Base-by-base conservation (phyloP, 768 basidiomycete species). In the Tricholoma furcatifolium region DNA sequence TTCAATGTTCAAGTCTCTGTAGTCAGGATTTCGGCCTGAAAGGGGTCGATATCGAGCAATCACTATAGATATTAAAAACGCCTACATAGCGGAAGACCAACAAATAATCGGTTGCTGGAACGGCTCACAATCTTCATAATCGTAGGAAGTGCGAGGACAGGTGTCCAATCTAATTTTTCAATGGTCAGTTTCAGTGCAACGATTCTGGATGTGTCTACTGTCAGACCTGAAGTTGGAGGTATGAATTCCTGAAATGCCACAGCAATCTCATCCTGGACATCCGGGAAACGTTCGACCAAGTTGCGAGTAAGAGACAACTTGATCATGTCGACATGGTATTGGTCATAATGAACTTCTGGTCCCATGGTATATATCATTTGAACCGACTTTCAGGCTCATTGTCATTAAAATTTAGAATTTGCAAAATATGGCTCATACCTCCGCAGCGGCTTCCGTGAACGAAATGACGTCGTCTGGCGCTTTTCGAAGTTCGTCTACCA, bases 221-320 rank as follows among this genome's bases (percentile, higher is more conserved):
- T 27, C 27, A 27, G 40, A 70, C 69, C 71, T 51, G 70, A 55
- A 3, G 58, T 59, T 7, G 49, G 32, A 24, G 68, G 67, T 18
- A 83, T 65, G 24, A 65, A 57, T 0, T 76, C 76, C 2, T 63
- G 57, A 45, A 81, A 75, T 1, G 80, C 67, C 0, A 62, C 47
- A 1, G 60, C 40, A 24, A 81, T 64, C 53, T 85, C 83, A n/a
- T 78, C 72, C 8, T 66, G 69, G 12, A 84, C 59, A 17, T 71
- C 69, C 1, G 71, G 67, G 53, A 74, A 75, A 3, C 74, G 55
- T 2, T 47, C 51, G 0, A 64, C 69, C 6, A 81, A 63, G 45
- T 72, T 74, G 8, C 77, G 63, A 6, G 74, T 74, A 35, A 76
- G 55, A 14, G 62, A 56, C 0, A 62, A 61, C 3, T 65, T 67